Evolutionary conservation across 352 stramenopile species (phyloP).

Genomic region (Elongisporangium undulatum): DNA sequence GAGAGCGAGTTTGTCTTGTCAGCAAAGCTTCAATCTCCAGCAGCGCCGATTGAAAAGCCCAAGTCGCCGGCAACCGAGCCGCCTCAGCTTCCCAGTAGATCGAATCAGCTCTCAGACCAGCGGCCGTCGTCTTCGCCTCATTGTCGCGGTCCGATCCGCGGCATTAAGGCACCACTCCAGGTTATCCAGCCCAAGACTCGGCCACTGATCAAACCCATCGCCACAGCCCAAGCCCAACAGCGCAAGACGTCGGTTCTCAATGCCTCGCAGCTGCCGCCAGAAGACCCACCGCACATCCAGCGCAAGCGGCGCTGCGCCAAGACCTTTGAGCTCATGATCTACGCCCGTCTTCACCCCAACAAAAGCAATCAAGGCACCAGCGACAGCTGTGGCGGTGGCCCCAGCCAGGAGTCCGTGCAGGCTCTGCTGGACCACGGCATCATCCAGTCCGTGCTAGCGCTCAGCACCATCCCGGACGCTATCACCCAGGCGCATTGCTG

Average conservation of each 20-base stretch:
- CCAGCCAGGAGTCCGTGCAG: conserved; percentile 14
- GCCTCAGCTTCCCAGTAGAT: not conserved
- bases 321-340: conserved; percentile 78
- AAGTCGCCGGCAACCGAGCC: not conserved
- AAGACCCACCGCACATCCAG: conserved; percentile 25
- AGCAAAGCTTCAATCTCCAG: conserved; percentile 22
- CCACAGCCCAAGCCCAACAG: not conserved
- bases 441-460: conserved; percentile 47
- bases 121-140: not conserved
- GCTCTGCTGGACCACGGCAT: conserved; percentile 62
- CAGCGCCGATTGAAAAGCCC: not conserved
- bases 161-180: not conserved
- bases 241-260: not conserved
- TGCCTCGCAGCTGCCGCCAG: not conserved
- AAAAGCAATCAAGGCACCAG: not conserved
- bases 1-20: conserved; percentile 56
- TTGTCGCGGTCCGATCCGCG: not conserved
- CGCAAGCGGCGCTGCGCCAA: conserved; percentile 67
- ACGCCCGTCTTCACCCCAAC: conserved; percentile 19
- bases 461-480: conserved; percentile 38
- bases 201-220: not conserved
- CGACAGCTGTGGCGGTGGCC: not conserved
- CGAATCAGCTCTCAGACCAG: not conserved
- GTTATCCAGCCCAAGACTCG: not conserved
- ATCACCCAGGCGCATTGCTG: conserved; percentile 60